Evolutionary conservation across 768 basidiomycete species (phyloP), one percentile per base, ranked within the genome.

Genomic region (Austroboletus festivus): DNA sequence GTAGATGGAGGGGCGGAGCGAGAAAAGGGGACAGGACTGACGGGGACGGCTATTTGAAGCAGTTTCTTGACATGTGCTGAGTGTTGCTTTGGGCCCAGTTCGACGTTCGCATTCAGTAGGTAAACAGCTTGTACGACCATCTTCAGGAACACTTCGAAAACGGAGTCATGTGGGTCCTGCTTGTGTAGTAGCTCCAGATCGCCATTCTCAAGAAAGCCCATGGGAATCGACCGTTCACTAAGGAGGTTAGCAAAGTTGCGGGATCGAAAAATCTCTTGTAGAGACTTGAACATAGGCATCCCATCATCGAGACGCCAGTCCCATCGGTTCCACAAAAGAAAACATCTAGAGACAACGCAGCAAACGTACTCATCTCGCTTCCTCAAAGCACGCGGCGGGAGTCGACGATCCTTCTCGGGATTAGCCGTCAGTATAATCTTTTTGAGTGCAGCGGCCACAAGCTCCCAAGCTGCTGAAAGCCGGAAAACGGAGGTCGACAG

Each of bases 61-160:
- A 94, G 68, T 56, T 91, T 87, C 60, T 80, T 83, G 60, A 76
- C 68, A 52, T 73, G 77, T 22, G 72, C 68, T 8, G 69, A 67
- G 13, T 75, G 59, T 44, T 68, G 67, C 49, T 59, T 67, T 46
- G 65, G 61, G 55, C 66, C 63, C 20, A 47, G 40, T 19, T 62
- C 60, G 49, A 70, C 68, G 12, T 72, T 65, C 1, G 72, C 73
- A 38, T 57, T 56, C 34, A 55, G n/a, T 35, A 46, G 44, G 33
- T 56, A 26, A n/a, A 65, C 63, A 0, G 85, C 83, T 38, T 80
- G 79, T n/a, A 85, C 79, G 28, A 93, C 73, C 46, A 96, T 74
- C 63, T 93, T 91, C 38, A 95, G 72, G 60, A 93, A 89, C 6
- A 89, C 62, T n/a, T 80, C 75, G 59, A 86, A 93, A 1, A 87